These are phyloP conservation scores for Avena sativa DNA, from an alignment of 176 grass and related monocot species.

Conservation along the genomic window DNA sequence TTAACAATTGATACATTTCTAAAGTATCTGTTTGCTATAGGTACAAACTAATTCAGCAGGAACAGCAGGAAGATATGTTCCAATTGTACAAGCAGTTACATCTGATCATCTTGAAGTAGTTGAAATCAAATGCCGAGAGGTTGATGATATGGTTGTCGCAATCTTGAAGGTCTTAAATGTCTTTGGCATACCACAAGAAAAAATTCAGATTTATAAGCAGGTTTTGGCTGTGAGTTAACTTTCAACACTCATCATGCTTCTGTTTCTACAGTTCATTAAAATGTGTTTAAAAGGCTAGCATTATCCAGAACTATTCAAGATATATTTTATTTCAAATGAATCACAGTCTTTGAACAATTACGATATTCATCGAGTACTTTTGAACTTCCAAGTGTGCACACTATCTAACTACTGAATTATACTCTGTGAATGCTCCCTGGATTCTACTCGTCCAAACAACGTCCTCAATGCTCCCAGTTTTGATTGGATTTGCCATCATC, in stretches of 20 bases:
- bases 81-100: neutral
- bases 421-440: too few species aligned
- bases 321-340: too few species aligned
- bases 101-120: neutral
- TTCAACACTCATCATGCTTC: neutral
- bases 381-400: too few species aligned
- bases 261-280: neutral
- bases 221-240: slow-evolving; percentile 10
- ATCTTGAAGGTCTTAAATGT: slow-evolving; percentile 18
- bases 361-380: too few species aligned
- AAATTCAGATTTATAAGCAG: slow-evolving; percentile 5
- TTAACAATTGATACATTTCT: neutral
- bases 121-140: slow-evolving; percentile 3
- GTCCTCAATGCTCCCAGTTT: too few species aligned
- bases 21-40: neutral
- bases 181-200: slow-evolving; percentile 3
- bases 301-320: neutral
- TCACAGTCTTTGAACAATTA: too few species aligned
- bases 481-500: too few species aligned
- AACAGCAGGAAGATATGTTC: neutral
- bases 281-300: neutral
- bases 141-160: neutral
- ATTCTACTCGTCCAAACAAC: too few species aligned
- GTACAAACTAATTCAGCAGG: neutral
- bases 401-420: too few species aligned